Evolutionary conservation across 306 rosid species (phyloP).

Genomic region (Phaseolus lunatus): DNA sequence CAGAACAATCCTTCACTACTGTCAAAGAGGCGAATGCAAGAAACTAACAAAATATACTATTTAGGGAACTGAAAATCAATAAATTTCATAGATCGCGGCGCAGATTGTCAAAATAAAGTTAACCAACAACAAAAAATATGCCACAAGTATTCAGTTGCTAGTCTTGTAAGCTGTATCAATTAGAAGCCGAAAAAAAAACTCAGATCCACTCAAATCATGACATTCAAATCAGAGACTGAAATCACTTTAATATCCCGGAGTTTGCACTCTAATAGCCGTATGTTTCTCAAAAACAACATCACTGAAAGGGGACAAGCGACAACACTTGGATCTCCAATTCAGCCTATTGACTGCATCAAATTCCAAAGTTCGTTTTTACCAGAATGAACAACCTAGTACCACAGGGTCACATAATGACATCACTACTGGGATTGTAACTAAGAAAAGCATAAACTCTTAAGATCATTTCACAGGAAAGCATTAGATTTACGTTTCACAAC

Average conservation of each 20-base stretch:
- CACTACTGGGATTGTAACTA: not conserved
- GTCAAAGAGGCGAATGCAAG: not conserved
- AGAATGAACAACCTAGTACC: not conserved
- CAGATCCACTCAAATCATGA: slow-evolving; percentile 13
- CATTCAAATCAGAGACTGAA: slow-evolving; percentile 28
- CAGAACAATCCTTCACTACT: not conserved
- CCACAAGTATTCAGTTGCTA: not conserved
- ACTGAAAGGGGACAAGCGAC: not conserved
- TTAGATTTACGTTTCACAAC: slow-evolving; percentile 7
- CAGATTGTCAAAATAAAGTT: not conserved
- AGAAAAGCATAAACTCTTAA: not conserved
- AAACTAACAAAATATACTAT: not conserved
- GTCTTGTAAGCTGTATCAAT: not conserved
- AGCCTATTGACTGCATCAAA: not conserved
- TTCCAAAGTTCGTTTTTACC: not conserved
- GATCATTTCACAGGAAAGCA: slow-evolving; percentile 7
- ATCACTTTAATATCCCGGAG: not conserved
- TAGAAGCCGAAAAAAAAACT: not conserved
- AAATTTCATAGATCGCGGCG: not conserved
- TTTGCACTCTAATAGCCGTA: not conserved
- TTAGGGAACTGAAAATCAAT: slow-evolving; percentile 12
- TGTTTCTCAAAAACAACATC: not conserved
- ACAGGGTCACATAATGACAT: not conserved
- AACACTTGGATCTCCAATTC: not conserved
- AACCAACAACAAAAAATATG: slow-evolving; percentile 12